A percentile compares a stretch with the other conserved stretches of the same genome.
phyloP scores from a whole-genome alignment of 441 rosid species.

The Populus hybrid region DNA sequence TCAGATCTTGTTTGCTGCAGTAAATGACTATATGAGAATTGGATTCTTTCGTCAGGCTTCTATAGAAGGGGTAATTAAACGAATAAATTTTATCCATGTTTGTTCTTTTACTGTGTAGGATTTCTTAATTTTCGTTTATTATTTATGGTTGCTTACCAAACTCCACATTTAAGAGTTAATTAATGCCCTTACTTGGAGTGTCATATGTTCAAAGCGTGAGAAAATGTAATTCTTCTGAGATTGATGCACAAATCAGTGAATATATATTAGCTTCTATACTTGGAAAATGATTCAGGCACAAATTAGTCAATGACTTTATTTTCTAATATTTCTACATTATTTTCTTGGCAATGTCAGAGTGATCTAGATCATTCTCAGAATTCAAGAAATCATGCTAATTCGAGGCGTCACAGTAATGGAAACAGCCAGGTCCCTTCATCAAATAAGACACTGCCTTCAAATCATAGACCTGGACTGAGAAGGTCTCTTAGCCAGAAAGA shows the following conservation, averaged over 20 bases:
- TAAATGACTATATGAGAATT: background rate
- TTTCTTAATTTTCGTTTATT: background rate
- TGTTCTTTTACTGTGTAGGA: background rate
- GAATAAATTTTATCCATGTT: background rate
- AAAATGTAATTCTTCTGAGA: background rate
- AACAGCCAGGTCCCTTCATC: constrained; percentile 31
- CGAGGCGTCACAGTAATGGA: constrained; percentile 40
- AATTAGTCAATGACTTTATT: background rate
- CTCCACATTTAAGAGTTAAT: background rate
- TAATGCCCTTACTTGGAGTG: background rate
- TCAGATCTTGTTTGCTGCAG: background rate
- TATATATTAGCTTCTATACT: background rate
- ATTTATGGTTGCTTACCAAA: background rate
- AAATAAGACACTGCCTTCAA: constrained; percentile 36
- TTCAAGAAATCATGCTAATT: constrained; percentile 34
- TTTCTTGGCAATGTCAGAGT: constrained; percentile 50
- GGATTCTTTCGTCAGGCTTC: background rate
- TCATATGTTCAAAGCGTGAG: background rate
- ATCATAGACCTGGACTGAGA: constrained; percentile 52
- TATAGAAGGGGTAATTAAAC: background rate
- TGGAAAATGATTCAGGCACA: background rate
- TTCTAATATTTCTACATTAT: constrained; percentile 7
- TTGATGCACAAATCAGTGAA: background rate
- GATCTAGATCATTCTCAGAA: constrained; percentile 54
- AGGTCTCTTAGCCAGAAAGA: constrained; percentile 74